These are phyloP conservation scores for Erucastrum elatum DNA, from an alignment of 345 rosid genomes.

Conservation along the genomic window DNA sequence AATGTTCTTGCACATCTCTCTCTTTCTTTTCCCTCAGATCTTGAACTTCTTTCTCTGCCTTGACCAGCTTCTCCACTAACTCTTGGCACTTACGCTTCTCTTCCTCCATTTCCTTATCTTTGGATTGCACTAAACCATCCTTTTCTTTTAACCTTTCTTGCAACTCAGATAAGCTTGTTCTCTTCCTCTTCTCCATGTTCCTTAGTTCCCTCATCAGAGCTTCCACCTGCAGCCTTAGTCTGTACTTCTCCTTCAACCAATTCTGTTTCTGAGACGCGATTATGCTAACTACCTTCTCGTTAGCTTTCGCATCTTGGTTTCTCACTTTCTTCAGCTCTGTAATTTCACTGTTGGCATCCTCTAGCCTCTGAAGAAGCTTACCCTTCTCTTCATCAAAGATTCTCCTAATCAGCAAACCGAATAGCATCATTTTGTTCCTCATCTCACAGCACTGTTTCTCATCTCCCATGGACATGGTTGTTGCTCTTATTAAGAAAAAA, in stretches of 20 bases:
- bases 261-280: conserved; percentile 82
- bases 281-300: conserved; percentile 88
- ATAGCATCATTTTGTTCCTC: conserved; percentile 55
- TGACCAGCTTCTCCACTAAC: conserved; percentile 54
- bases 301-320: conserved; percentile 82
- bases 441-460: conserved; percentile 56
- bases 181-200: conserved; percentile 50
- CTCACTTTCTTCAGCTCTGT: conserved; percentile 62
- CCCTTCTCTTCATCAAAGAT: conserved; percentile 50
- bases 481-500: conserved; percentile 42
- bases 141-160: conserved; percentile 56
- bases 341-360: conserved; percentile 58
- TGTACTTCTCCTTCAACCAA: conserved; percentile 75
- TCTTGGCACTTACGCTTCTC: conserved; percentile 53
- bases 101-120: conserved; percentile 58
- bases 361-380: conserved; percentile 52
- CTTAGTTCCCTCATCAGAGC: conserved; percentile 61
- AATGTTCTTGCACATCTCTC: conserved; percentile 66
- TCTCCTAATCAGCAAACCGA: conserved; percentile 73
- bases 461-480: conserved; percentile 44
- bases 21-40: conserved; percentile 60
- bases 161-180: conserved; percentile 48
- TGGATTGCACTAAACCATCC: conserved; percentile 53
- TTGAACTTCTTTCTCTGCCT: conserved; percentile 49
- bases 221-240: conserved; percentile 56